Evolutionary conservation across 176 grass and related monocot species (phyloP).

Genomic region (Musa itinerans): DNA sequence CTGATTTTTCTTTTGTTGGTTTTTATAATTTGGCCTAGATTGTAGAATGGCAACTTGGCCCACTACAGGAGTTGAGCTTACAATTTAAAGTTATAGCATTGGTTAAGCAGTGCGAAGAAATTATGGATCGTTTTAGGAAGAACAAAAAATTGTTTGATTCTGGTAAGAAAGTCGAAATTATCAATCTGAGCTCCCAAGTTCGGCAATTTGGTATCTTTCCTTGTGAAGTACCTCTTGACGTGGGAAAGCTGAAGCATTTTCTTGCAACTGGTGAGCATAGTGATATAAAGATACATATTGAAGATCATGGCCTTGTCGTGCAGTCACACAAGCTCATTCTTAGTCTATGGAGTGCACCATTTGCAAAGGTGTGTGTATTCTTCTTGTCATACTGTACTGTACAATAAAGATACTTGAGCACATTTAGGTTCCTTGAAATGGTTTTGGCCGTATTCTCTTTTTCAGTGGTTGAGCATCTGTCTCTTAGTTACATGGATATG

Average conservation of each 20-base stretch:
- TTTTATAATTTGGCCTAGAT: conserved; percentile 34
- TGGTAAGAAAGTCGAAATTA: conserved; percentile 34
- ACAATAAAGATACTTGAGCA: neutral
- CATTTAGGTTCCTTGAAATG: neutral
- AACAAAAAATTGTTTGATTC: conserved; percentile 23
- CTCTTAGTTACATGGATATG: neutral
- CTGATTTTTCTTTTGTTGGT: conserved; percentile 4
- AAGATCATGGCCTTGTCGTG: conserved; percentile 48
- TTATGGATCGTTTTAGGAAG: conserved; percentile 31
- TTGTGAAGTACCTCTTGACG: conserved; percentile 48
- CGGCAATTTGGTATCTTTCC: conserved; percentile 47
- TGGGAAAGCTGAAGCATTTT: conserved; percentile 54
- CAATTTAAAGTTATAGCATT: conserved; percentile 65
- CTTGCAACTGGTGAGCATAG: conserved; percentile 71
- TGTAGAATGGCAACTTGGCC: conserved; percentile 32
- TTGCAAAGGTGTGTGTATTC: conserved; percentile 55
- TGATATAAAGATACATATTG: conserved; percentile 75
- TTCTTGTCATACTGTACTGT: neutral
- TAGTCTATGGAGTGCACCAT: conserved; percentile 69
- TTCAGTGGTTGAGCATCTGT: neutral
- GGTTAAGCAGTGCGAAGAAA: conserved; percentile 56
- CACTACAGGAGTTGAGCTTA: conserved; percentile 47
- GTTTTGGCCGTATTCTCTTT: neutral
- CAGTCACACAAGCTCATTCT: conserved; percentile 73
- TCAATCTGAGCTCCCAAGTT: conserved; percentile 29